phyloP scores from a whole-genome alignment of 179 eudicot species.

The Pouteria campechiana region DNA sequence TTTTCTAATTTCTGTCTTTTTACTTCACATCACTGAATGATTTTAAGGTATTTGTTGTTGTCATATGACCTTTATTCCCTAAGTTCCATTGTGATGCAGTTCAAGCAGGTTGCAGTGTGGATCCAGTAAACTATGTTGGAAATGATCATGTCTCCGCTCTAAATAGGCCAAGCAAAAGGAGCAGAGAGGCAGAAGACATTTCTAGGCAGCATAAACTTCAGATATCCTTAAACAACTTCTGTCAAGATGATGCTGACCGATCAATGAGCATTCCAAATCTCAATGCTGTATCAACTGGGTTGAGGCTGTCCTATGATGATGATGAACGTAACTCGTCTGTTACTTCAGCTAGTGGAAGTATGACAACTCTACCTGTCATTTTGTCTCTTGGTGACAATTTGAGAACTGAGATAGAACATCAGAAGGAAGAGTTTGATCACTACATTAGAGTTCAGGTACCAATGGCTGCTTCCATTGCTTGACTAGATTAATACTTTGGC shows the following conservation, averaged over 20 bases:
- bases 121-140: conserved; percentile 64
- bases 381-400: conserved; percentile 59
- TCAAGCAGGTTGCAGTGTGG: conserved; percentile 48
- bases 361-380: conserved; percentile 44
- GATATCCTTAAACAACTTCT: conserved; percentile 46
- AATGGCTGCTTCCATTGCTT: no score
- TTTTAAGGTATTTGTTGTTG: no score
- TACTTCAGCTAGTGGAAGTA: conserved; percentile 79
- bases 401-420: conserved; percentile 63
- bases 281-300: conserved; percentile 80
- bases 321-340: conserved; percentile 92
- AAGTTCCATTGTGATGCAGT: conserved; percentile 40
- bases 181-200: conserved; percentile 45
- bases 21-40: no score
- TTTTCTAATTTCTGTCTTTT: no score
- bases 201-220: conserved; percentile 71
- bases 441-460: conserved; percentile 78
- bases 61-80: no score
- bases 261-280: conserved; percentile 49
- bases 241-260: conserved; percentile 49
- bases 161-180: conserved; percentile 45
- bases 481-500: no score
- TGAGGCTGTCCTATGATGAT: conserved; percentile 81
- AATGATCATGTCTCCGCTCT: conserved; percentile 41
- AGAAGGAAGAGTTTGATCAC: conserved; percentile 73